Conservation (phyloP, 2,329 filamentous ascomycete species). For the Chaetomiaceae sp. region DNA sequence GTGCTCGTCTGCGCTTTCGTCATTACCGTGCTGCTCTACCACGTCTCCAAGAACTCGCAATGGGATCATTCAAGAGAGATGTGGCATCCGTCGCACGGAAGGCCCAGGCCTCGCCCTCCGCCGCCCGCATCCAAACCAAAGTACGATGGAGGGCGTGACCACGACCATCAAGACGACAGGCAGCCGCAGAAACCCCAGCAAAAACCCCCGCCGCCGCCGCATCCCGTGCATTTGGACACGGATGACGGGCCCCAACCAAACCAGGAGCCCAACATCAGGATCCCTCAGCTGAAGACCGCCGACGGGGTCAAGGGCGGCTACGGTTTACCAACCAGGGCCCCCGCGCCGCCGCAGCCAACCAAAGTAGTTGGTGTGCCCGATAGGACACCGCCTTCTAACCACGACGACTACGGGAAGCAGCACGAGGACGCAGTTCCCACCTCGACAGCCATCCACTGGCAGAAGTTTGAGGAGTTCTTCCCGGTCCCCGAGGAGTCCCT, state of each 20-base stretch:
- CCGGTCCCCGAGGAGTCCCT: slow-evolving; percentile 67
- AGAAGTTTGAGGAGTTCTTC: slow-evolving; percentile 68
- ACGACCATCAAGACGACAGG: background rate
- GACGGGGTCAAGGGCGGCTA: slow-evolving; percentile 28
- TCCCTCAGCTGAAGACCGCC: slow-evolving; percentile 30
- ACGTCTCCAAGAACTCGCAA: slow-evolving; percentile 40
- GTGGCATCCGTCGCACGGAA: slow-evolving; percentile 17
- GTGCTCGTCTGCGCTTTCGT: slow-evolving; percentile 54
- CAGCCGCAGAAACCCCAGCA: background rate
- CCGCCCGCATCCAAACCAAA: slow-evolving; percentile 3
- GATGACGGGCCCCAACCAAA: background rate
- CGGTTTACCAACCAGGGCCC: slow-evolving; percentile 28
- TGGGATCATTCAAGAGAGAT: slow-evolving; percentile 28
- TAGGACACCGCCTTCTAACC: slow-evolving; percentile 25
- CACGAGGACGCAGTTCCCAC: slow-evolving; percentile 25
- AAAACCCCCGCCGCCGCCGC: background rate
- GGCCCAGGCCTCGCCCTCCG: slow-evolving; percentile 1
- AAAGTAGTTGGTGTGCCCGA: slow-evolving; percentile 31
- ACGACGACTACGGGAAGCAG: slow-evolving; percentile 26
- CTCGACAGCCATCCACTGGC: slow-evolving; percentile 60
- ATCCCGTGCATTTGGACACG: background rate
- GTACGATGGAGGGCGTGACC: background rate
- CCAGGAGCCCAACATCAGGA: slow-evolving; percentile 19
- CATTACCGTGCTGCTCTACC: slow-evolving; percentile 52
- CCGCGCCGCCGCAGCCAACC: slow-evolving; percentile 21